Evolutionary conservation across 208 protist species (phyloP).

Genomic region (Paratrypanosoma confusum): DNA sequence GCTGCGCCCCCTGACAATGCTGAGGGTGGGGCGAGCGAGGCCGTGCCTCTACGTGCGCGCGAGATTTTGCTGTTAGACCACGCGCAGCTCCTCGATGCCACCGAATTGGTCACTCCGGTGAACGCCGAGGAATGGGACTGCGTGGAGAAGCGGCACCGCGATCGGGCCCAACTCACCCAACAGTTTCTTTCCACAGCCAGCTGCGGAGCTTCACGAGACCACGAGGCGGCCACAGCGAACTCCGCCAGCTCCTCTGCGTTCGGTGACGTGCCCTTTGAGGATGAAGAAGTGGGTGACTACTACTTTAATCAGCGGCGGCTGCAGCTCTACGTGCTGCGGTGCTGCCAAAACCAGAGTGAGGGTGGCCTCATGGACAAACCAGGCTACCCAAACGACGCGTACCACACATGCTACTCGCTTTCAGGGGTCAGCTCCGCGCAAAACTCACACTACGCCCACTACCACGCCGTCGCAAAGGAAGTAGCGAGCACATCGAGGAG

Average conservation of each 20-base stretch:
- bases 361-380: conserved; percentile 89
- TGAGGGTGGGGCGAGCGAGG: background rate
- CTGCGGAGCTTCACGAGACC: conserved; percentile 3
- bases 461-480: conserved; percentile 5
- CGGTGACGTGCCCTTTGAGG: conserved; percentile 10
- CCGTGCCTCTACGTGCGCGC: conserved; percentile 18
- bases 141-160: conserved; percentile 16
- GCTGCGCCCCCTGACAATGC: conserved; percentile 1
- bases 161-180: conserved; percentile 15
- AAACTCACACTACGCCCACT: conserved; percentile 49
- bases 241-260: background rate
- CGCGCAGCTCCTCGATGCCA: conserved; percentile 48
- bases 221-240: background rate
- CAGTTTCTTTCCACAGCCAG: conserved; percentile 25
- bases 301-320: conserved; percentile 66
- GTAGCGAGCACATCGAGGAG: background rate
- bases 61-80: conserved; percentile 59
- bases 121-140: conserved; percentile 25
- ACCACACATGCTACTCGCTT: conserved; percentile 89
- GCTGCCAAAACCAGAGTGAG: conserved; percentile 35
- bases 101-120: conserved; percentile 1
- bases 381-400: conserved; percentile 40
- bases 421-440: conserved; percentile 69
- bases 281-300: conserved; percentile 49
- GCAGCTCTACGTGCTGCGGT: conserved; percentile 71